phyloP scores from a whole-genome alignment of 1,284 basidiomycete species.

The Moesziomyces parantarcticus region DNA sequence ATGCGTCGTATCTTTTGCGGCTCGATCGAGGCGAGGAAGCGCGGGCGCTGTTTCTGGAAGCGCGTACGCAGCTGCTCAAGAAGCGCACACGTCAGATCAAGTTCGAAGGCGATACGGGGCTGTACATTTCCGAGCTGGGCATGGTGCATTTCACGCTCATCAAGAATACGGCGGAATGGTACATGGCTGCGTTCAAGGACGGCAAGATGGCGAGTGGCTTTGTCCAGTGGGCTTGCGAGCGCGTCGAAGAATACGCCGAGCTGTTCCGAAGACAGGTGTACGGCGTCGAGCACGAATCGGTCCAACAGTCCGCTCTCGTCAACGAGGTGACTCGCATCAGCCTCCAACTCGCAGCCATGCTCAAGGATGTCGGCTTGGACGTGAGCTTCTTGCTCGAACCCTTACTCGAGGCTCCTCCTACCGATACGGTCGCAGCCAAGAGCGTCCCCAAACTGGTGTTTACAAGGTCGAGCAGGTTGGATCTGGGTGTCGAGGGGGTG shows the following conservation, averaged over 20 bases:
- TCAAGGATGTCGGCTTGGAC: conserved; percentile 44
- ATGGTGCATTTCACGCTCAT: conserved; percentile 87
- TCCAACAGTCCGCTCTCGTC: conserved; percentile 24
- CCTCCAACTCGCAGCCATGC: conserved; percentile 31
- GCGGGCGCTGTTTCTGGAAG: conserved; percentile 82
- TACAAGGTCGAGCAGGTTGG: conserved; percentile 22
- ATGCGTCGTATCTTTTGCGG: conserved; percentile 79
- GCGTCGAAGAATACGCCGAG: conserved; percentile 84
- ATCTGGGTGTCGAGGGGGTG: conserved; percentile 4
- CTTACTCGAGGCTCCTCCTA: conserved; percentile 12
- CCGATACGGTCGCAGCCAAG: background rate
- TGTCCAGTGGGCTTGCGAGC: conserved; percentile 90
- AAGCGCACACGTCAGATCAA: conserved; percentile 83
- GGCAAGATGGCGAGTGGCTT: conserved; percentile 89
- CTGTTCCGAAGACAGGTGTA: conserved; percentile 93
- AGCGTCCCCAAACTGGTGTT: conserved; percentile 8
- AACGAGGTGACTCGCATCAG: conserved; percentile 60
- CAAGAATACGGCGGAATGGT: conserved; percentile 98
- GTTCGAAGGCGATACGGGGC: conserved; percentile 88
- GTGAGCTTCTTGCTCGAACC: conserved; percentile 27
- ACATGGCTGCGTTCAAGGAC: conserved; percentile 92
- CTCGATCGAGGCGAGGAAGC: conserved; percentile 83
- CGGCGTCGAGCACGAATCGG: conserved; percentile 67
- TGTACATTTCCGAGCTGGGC: conserved; percentile 80
- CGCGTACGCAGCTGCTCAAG: conserved; percentile 80